Evolutionary conservation across 2,329 filamentous ascomycete genomes (phyloP), one percentile per base, ranked within the genome.

Genomic region (Dichotomopilus funicola): DNA sequence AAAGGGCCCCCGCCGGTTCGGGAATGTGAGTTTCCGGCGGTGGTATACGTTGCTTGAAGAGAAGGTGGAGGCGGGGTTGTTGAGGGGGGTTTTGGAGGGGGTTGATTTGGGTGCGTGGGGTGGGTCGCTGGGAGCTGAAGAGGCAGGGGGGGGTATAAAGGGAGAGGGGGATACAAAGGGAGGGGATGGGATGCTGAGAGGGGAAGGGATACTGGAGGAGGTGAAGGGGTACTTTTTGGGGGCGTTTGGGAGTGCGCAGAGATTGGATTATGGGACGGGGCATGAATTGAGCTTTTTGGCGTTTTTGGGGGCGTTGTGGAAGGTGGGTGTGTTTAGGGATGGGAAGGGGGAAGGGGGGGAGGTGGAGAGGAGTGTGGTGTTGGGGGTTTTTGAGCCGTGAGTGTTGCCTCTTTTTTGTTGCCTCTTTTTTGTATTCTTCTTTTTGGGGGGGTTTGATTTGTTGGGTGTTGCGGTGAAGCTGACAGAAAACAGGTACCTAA

Each of bases 251-350:
- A 97, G 91, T 67, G 72, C 89, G 0, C 90, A 96, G 65, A 78
- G 94, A 53, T 76, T 99, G 33, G 94, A 99, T 72, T 99, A 96
- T 67, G 94, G 94, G 1, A 97, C 94, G 0, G 94, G 94, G 0
- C 94, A 99, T 69, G 94, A 99, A 68, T 75, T 99, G 51, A 96
- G 89, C 71, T 99, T 99, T 65, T 71, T 97, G 6, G 92, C 94
- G 1, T 99, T 99, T 60, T 70, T 99, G 5, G 91, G 85, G 4
- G 86, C 88, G 57, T 75, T 99, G 5, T 99, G 92, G 91, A 96
- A 96, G 70, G 76, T 99, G 2, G 85, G 87, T 45, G 86, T 81
- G 12, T 97, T 99, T 67, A 73, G 78, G 36, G 37, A 13, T n/a
- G 55, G 36, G 10, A 38, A 38, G 38, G 4, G 34, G 6, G 59